Evolutionary conservation across 495 filamentous ascomycete genomes (phyloP).

Genomic region (Choiromyces venosus): DNA sequence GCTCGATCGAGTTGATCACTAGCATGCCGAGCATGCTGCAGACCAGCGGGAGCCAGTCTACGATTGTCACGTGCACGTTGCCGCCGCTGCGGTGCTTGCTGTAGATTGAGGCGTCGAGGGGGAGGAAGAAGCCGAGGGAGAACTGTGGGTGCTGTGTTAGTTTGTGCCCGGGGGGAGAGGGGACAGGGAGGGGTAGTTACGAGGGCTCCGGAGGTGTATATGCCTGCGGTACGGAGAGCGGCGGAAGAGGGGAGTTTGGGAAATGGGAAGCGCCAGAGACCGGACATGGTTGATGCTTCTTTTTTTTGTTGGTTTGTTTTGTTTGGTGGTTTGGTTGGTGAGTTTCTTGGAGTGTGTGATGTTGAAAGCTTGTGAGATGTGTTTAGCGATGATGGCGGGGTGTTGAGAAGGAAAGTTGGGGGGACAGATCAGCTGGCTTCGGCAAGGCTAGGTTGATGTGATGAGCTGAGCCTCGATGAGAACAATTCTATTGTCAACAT

Average conservation of each 20-base stretch:
- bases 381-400: neutral
- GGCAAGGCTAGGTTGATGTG: neutral
- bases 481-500: neutral
- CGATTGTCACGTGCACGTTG: conserved; percentile 82
- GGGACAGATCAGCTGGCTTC: neutral
- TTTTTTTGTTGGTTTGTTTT: neutral
- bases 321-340: neutral
- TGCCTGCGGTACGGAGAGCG: conserved; percentile 35
- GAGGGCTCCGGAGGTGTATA: conserved; percentile 39
- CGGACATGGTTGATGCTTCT: conserved; percentile 16
- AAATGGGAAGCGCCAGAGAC: conserved; percentile 39
- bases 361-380: neutral
- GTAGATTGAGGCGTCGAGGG: conserved; percentile 86
- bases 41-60: conserved; percentile 98
- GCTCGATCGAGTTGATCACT: conserved; percentile 98
- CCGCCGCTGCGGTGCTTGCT: conserved; percentile 75
- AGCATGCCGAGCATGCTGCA: conserved; percentile 93
- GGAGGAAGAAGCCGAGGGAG: conserved; percentile 92
- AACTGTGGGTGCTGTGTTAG: conserved; percentile 57
- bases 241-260: conserved; percentile 34
- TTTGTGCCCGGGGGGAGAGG: neutral
- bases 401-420: neutral
- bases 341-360: neutral
- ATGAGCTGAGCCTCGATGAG: neutral
- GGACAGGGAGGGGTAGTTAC: conserved; percentile 16